A percentile compares a stretch with the other conserved stretches of the same genome.
Conservation (phyloP, 352 stramenopile species). For the Globisporangium takayamanum region DNA sequence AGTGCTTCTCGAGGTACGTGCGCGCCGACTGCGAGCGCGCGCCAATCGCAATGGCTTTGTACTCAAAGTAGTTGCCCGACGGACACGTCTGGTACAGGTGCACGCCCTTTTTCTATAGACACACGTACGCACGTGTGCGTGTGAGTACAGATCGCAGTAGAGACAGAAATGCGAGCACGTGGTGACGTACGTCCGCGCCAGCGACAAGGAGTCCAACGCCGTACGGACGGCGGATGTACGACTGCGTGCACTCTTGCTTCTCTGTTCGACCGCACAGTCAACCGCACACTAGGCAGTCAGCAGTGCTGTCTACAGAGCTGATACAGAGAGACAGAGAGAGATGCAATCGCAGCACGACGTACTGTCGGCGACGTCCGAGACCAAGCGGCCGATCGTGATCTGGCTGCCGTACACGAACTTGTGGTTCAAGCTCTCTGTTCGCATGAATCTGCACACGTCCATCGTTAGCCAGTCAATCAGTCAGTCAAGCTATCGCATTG, state of each 20-base stretch:
- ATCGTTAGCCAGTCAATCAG: conserved; percentile 1
- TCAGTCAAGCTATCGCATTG: background rate
- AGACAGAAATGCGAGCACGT: conserved; percentile 22
- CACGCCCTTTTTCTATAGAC: conserved; percentile 90
- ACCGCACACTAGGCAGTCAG: background rate
- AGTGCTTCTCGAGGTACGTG: conserved; percentile 99
- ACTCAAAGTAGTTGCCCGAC: conserved; percentile 98
- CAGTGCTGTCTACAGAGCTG: background rate
- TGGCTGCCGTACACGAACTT: conserved; percentile 98
- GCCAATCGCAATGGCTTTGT: conserved; percentile 97
- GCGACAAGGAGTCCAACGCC: conserved; percentile 97
- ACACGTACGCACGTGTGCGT: conserved; percentile 4
- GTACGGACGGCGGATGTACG: conserved; percentile 98
- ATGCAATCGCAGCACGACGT: background rate
- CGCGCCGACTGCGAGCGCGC: conserved; percentile 94
- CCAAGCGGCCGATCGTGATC: conserved; percentile 92
- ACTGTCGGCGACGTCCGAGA: conserved; percentile 96
- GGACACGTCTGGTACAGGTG: conserved; percentile 99
- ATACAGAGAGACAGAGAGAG: background rate
- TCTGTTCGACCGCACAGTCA: conserved; percentile 26
- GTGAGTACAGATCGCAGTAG: background rate
- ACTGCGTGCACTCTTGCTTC: conserved; percentile 99
- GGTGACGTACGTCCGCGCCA: conserved; percentile 51
- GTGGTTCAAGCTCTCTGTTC: conserved; percentile 98
- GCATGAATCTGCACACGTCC: conserved; percentile 77